Conservation (phyloP, 2,329 filamentous ascomycete genomes). For the Alternaria triticimaculans region DNA sequence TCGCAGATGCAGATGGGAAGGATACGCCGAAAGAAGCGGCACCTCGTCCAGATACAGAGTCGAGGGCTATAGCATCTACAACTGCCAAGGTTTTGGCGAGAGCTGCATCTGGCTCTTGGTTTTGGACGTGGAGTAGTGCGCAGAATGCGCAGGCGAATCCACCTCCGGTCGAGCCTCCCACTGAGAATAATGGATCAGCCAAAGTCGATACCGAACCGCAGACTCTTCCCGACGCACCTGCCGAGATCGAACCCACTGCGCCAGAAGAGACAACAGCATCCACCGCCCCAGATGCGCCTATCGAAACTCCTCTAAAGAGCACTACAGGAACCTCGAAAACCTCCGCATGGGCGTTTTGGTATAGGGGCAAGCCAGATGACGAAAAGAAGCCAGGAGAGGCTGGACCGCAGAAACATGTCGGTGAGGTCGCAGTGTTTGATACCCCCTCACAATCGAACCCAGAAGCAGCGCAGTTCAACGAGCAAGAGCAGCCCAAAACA, state of each 20-base stretch:
- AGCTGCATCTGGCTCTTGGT: slow-evolving; percentile 52
- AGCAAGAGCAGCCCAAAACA: slow-evolving; percentile 41
- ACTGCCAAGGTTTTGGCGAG: slow-evolving; percentile 18
- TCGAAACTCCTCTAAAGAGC: slow-evolving; percentile 10
- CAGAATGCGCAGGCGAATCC: slow-evolving; percentile 50
- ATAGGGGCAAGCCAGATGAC: slow-evolving; percentile 61
- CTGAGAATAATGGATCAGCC: slow-evolving; percentile 5
- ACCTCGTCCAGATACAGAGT: slow-evolving; percentile 14
- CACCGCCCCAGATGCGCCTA: slow-evolving; percentile 12
- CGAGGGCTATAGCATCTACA: slow-evolving; percentile 21
- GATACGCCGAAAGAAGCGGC: slow-evolving; percentile 14
- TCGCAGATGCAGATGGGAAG: slow-evolving; percentile 29
- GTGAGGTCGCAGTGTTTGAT: slow-evolving; percentile 58
- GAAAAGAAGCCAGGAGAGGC: slow-evolving; percentile 61
- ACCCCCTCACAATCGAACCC: slow-evolving; percentile 59
- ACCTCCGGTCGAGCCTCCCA: slow-evolving; percentile 23
- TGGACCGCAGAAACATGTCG: slow-evolving; percentile 64
- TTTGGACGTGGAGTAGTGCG: slow-evolving; percentile 57
- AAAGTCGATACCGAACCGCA: slow-evolving; percentile 18
- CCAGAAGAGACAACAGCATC: slow-evolving; percentile 3
- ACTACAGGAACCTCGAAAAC: slow-evolving; percentile 52
- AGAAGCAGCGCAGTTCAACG: slow-evolving; percentile 60
- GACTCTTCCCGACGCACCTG: neutral
- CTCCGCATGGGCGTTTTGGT: slow-evolving; percentile 86
- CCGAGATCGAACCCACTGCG: slow-evolving; percentile 1